Conservation (phyloP, 768 basidiomycete genomes). For the Antrodiella citrinella region DNA sequence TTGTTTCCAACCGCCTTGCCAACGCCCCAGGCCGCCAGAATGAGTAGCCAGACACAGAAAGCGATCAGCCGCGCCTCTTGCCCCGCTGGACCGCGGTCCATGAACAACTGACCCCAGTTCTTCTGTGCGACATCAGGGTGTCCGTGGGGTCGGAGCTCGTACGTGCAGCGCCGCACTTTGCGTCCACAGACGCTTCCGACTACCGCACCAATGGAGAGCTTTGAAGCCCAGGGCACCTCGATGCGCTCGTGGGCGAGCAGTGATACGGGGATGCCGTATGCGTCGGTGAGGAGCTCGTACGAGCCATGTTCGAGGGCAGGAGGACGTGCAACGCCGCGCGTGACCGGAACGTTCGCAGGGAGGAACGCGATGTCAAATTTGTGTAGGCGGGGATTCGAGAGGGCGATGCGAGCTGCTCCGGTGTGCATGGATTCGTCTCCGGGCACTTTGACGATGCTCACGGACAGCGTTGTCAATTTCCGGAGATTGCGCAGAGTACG, state of each 20-base stretch:
- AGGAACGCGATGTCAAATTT: slow-evolving; percentile 62
- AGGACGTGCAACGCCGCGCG: slow-evolving; percentile 40
- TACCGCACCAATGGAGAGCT: slow-evolving; percentile 24
- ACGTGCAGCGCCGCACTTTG: slow-evolving; percentile 20
- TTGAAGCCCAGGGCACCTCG: slow-evolving; percentile 4
- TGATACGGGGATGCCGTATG: slow-evolving; percentile 53
- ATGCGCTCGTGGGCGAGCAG: slow-evolving; percentile 43
- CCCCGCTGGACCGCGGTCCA: slow-evolving; percentile 56
- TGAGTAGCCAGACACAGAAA: slow-evolving; percentile 41
- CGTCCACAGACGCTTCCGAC: too few relatives aligned
- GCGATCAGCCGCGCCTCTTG: slow-evolving; percentile 59
- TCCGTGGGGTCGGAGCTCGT: slow-evolving; percentile 29
- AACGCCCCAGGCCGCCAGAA: slow-evolving; percentile 45
- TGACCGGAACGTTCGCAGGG: slow-evolving; percentile 34
- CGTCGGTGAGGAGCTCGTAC: slow-evolving; percentile 51
- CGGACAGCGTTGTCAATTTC: slow-evolving; percentile 51
- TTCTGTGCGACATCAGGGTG: slow-evolving; percentile 28
- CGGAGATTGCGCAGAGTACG: slow-evolving; percentile 53
- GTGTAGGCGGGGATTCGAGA: slow-evolving; percentile 56
- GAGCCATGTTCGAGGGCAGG: slow-evolving; percentile 36
- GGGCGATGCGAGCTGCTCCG: slow-evolving; percentile 57
- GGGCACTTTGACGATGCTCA: slow-evolving; percentile 60
- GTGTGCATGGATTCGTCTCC: slow-evolving; percentile 52
- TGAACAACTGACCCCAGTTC: slow-evolving; percentile 35
- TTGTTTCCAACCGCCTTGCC: slow-evolving; percentile 5